Conservation (phyloP, 2,329 filamentous ascomycete genomes). For the Penicillium decumbens region DNA sequence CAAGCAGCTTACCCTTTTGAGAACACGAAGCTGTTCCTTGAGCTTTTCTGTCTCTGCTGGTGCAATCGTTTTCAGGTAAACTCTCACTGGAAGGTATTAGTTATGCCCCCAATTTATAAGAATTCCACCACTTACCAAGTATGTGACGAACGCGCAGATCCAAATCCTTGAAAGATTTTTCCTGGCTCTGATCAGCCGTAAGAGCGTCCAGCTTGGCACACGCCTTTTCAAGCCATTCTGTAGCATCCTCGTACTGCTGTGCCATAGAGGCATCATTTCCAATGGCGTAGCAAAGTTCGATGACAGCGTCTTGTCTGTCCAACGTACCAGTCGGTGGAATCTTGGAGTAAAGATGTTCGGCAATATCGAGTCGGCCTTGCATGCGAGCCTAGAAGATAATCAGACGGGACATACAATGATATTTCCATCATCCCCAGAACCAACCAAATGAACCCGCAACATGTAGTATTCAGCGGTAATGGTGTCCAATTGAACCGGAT, state of each 20-base stretch:
- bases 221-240: constrained; percentile 70
- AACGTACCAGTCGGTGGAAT: constrained; percentile 38
- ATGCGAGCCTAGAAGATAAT: constrained; percentile 60
- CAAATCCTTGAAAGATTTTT: constrained; percentile 55
- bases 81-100: constrained; percentile 26
- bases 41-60: constrained; percentile 50
- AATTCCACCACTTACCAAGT: constrained; percentile 45
- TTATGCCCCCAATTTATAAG: no score
- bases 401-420: not conserved
- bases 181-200: constrained; percentile 35
- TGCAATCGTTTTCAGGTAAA: constrained; percentile 34
- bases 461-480: constrained; percentile 57
- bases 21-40: constrained; percentile 52
- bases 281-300: constrained; percentile 67
- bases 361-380: constrained; percentile 66
- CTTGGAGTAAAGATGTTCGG: constrained; percentile 71
- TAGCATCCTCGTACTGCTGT: constrained; percentile 52
- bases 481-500: constrained; percentile 10
- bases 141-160: constrained; percentile 63
- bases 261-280: constrained; percentile 57
- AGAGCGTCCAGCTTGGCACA: constrained; percentile 52
- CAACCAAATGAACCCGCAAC: constrained; percentile 63
- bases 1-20: constrained; percentile 45
- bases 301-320: constrained; percentile 52
- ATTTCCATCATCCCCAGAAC: constrained; percentile 15